phyloP scores from a whole-genome alignment of 345 rosid genomes.

The Salix koriyanagi region DNA sequence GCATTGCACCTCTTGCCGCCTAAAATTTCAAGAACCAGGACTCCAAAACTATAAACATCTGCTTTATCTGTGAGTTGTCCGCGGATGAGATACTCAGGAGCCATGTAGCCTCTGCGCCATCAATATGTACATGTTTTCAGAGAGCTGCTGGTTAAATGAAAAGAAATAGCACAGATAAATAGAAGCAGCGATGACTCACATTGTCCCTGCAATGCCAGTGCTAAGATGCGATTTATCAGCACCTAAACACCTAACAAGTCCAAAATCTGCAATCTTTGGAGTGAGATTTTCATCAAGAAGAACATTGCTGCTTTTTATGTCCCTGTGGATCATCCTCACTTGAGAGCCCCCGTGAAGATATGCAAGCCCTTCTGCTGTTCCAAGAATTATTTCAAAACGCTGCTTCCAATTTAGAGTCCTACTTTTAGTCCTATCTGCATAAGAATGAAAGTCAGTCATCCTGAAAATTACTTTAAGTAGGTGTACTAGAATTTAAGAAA shows the following conservation, averaged over 20 bases:
- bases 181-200: constrained; percentile 25
- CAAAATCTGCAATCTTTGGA: constrained; percentile 54
- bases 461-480: too few species aligned
- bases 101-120: constrained; percentile 52
- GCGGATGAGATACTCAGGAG: constrained; percentile 49
- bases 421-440: constrained; percentile 31
- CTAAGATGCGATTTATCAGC: constrained; percentile 46
- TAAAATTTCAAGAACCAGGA: constrained; percentile 42
- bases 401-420: constrained; percentile 37
- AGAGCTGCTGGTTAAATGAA: background rate
- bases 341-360: constrained; percentile 49
- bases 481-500: too few species aligned
- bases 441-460: background rate
- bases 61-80: constrained; percentile 53
- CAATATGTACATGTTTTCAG: background rate
- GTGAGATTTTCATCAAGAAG: constrained; percentile 44
- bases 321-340: constrained; percentile 44
- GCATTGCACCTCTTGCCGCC: constrained; percentile 39
- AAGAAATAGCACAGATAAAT: background rate
- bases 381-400: constrained; percentile 36
- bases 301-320: constrained; percentile 51
- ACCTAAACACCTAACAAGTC: constrained; percentile 45
- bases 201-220: constrained; percentile 56
- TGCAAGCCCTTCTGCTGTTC: constrained; percentile 50
- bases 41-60: constrained; percentile 54